Percentiles rank a stretch among this genome's conserved stretches.
phyloP scores from a whole-genome alignment of 2,329 filamentous ascomycete species.

The Aspergillus eucalypticola region DNA sequence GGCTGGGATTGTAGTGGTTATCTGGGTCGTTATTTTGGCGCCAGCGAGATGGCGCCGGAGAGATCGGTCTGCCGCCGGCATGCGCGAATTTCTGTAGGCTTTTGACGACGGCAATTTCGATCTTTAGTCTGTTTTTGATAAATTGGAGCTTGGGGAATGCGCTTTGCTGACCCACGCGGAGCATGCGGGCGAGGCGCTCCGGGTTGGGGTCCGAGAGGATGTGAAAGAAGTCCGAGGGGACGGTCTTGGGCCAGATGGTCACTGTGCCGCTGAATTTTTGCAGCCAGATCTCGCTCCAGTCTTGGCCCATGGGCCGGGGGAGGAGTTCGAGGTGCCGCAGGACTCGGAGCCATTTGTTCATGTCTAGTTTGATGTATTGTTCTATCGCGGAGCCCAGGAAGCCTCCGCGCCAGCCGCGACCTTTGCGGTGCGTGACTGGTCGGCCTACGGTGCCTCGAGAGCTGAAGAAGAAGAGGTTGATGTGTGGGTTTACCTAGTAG shows the following conservation, averaged over 20 bases:
- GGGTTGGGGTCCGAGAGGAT: constrained; percentile 83
- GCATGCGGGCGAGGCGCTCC: constrained; percentile 77
- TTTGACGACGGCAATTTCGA: constrained; percentile 69
- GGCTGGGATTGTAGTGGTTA: constrained; percentile 5
- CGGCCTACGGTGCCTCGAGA: constrained; percentile 88
- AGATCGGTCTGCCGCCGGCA: constrained; percentile 27
- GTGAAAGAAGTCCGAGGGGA: constrained; percentile 75
- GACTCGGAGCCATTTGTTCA: constrained; percentile 97
- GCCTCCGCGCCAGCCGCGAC: constrained; percentile 92
- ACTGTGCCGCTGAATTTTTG: constrained; percentile 93
- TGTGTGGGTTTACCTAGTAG: constrained; percentile 85
- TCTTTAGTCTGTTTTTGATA: constrained; percentile 78
- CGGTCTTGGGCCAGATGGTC: constrained; percentile 89
- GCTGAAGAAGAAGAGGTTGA: constrained; percentile 98
- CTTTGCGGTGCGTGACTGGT: constrained; percentile 89
- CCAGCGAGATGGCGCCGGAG: constrained; percentile 33
- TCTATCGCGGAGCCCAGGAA: constrained; percentile 91
- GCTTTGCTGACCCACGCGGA: constrained; percentile 84
- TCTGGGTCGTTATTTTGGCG: constrained; percentile 17
- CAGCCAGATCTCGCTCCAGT: constrained; percentile 96
- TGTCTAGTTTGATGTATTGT: constrained; percentile 92
- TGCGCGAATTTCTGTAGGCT: constrained; percentile 47
- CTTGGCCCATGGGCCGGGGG: constrained; percentile 85
- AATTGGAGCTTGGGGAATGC: constrained; percentile 92
- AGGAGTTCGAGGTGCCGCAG: constrained; percentile 88